Conservation (phyloP, 2,329 filamentous ascomycete species). For the Cercospora sp. region DNA sequence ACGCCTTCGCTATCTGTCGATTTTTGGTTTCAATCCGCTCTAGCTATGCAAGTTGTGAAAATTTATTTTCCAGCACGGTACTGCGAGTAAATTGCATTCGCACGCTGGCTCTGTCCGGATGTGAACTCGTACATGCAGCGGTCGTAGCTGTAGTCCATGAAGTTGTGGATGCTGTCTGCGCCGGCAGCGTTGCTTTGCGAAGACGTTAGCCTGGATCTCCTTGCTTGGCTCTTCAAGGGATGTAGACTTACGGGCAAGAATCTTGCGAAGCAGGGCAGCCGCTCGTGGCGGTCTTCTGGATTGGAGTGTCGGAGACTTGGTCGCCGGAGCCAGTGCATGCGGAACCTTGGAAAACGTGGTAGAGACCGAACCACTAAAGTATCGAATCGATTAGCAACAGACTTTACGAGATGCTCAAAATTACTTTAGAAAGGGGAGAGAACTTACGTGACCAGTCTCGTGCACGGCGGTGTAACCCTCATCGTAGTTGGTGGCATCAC, state of each 20-base stretch:
- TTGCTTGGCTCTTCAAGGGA: too few species aligned
- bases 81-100: constrained; percentile 25
- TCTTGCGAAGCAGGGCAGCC: constrained; percentile 53
- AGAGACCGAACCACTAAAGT: constrained; percentile 42
- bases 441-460: constrained; percentile 43
- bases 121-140: constrained; percentile 28
- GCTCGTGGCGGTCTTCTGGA: constrained; percentile 44
- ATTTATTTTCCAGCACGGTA: constrained; percentile 25
- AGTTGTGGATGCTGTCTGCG: constrained; percentile 55
- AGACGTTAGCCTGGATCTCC: neutral
- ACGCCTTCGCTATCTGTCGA: constrained; percentile 4
- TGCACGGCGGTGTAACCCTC: constrained; percentile 46
- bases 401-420: too few species aligned
- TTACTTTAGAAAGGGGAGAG: too few species aligned
- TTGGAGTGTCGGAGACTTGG: constrained; percentile 45
- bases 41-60: neutral
- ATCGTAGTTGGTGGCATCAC: constrained; percentile 49
- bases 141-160: constrained; percentile 48
- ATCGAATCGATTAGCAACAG: too few species aligned
- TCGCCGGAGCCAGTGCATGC: constrained; percentile 46
- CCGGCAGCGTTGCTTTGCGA: constrained; percentile 36
- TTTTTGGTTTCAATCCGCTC: neutral
- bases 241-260: constrained; percentile 44
- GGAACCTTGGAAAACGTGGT: constrained; percentile 48
- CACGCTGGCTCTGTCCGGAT: constrained; percentile 25